Evolutionary conservation across 495 filamentous ascomycete species (phyloP).

Genomic region (Echria macrotheca): DNA sequence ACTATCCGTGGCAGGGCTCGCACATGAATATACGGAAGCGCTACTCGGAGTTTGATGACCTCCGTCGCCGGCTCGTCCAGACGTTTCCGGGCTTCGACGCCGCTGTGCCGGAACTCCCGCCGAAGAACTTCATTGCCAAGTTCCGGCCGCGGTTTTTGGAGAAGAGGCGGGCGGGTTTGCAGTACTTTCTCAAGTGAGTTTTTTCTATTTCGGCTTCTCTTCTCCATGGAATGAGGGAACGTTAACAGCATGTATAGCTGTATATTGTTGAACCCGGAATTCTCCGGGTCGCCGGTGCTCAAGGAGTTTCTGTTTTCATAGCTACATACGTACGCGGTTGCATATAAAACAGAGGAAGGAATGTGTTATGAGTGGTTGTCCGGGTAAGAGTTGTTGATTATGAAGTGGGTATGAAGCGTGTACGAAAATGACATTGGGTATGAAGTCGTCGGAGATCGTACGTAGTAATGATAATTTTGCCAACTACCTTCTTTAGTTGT

Average conservation of each 20-base stretch:
- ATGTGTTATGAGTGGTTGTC: too few relatives aligned
- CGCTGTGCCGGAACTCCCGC: conserved; percentile 50
- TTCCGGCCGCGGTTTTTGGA: conserved; percentile 50
- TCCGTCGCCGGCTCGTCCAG: conserved; percentile 42
- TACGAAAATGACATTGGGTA: too few relatives aligned
- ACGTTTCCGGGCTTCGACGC: conserved; percentile 52
- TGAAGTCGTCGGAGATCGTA: too few relatives aligned
- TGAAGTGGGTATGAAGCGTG: too few relatives aligned
- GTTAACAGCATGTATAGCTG: conserved; percentile 33
- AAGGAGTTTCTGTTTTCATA: conserved; percentile 54
- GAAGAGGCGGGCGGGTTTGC: conserved; percentile 46
- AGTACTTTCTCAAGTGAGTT: conserved; percentile 53
- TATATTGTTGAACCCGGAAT: conserved; percentile 53
- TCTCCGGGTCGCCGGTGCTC: conserved; percentile 49
- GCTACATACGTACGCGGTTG: conserved; percentile 11
- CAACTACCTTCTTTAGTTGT: too few relatives aligned
- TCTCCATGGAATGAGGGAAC: too few relatives aligned
- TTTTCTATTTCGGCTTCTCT: too few relatives aligned
- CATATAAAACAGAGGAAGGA: conserved; percentile 13
- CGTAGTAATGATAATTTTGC: too few relatives aligned
- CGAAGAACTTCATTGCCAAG: conserved; percentile 50
- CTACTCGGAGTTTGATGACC: conserved; percentile 54
- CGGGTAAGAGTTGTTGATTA: too few relatives aligned
- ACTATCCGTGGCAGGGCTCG: conserved; percentile 35
- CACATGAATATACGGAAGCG: conserved; percentile 52